phyloP scores from a whole-genome alignment of 1,284 basidiomycete species.

The Irpex rosettiformis region DNA sequence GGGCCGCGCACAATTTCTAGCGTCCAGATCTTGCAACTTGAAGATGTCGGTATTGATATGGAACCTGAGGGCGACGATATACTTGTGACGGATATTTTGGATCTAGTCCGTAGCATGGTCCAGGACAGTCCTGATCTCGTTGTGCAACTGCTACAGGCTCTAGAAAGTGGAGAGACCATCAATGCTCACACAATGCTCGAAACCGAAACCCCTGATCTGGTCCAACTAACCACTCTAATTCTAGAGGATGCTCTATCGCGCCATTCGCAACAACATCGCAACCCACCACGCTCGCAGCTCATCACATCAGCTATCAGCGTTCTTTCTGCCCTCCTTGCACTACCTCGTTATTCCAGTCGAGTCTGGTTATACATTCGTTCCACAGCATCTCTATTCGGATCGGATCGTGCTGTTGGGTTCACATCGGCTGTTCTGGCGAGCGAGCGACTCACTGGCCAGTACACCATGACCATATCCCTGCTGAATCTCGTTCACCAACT shows the following conservation, averaged over 20 bases:
- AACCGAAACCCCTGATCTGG: slow-evolving; percentile 60
- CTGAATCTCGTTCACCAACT: slow-evolving; percentile 76
- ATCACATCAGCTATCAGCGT: slow-evolving; percentile 80
- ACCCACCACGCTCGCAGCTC: slow-evolving; percentile 51
- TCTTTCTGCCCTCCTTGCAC: slow-evolving; percentile 71
- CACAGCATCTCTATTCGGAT: slow-evolving; percentile 72
- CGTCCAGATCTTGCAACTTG: slow-evolving; percentile 47
- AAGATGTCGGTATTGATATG: slow-evolving; percentile 70
- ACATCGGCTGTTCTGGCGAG: slow-evolving; percentile 65
- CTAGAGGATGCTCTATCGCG: slow-evolving; percentile 77
- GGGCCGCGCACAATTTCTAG: slow-evolving; percentile 35
- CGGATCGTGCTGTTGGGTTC: slow-evolving; percentile 49
- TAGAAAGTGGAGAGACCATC: slow-evolving; percentile 55
- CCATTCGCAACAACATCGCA: slow-evolving; percentile 39
- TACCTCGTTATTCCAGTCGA: slow-evolving; percentile 71
- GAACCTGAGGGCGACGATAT: slow-evolving; percentile 51
- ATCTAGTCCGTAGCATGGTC: slow-evolving; percentile 75
- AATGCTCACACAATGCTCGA: slow-evolving; percentile 49
- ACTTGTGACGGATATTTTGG: slow-evolving; percentile 69
- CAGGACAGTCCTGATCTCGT: slow-evolving; percentile 65
- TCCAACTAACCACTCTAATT: slow-evolving; percentile 79
- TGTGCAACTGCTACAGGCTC: slow-evolving; percentile 59
- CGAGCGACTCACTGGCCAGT: slow-evolving; percentile 72
- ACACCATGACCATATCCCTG: slow-evolving; percentile 76
- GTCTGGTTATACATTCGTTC: slow-evolving; percentile 87